These are phyloP conservation scores for Neurospora sp. DNA, from an alignment of 495 filamentous ascomycete genomes.

Conservation along the genomic window DNA sequence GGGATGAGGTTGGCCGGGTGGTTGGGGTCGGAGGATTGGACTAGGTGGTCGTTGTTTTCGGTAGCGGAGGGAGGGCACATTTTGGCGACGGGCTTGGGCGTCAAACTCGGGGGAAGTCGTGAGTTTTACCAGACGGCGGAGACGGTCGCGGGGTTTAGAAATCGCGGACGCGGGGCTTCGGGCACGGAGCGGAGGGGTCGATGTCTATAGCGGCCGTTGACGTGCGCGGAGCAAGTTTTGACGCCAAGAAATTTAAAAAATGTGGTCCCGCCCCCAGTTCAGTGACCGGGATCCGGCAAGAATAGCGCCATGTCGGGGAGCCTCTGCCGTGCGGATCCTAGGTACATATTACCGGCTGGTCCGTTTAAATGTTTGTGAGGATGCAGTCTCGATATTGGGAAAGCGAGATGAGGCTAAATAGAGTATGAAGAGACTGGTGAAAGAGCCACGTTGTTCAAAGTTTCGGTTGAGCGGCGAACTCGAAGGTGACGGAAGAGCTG, in stretches of 20 bases:
- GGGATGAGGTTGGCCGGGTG: constrained; percentile 95
- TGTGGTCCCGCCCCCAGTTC: background rate
- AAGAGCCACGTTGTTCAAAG: background rate
- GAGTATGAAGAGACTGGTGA: background rate
- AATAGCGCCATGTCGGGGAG: background rate
- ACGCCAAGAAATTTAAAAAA: background rate
- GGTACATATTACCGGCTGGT: background rate
- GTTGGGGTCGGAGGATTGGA: constrained; percentile 58
- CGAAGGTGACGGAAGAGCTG: background rate
- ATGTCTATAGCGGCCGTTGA: background rate
- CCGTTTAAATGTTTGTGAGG: background rate
- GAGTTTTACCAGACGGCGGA: background rate
- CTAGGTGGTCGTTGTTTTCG: constrained; percentile 62
- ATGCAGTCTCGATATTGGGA: background rate
- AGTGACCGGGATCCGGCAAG: background rate
- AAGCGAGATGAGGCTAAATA: constrained; percentile 28
- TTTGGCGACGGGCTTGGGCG: background rate
- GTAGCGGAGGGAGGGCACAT: background rate
- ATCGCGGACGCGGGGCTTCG: background rate
- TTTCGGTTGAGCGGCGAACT: background rate
- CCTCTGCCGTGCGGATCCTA: background rate
- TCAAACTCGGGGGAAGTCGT: background rate
- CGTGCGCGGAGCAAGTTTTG: background rate
- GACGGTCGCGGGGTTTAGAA: background rate
- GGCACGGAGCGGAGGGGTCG: background rate